A percentile compares a stretch with the other conserved stretches of the same genome.
phyloP scores from a whole-genome alignment of 2,329 filamentous ascomycete genomes.

The Epicoccum sorghinum region DNA sequence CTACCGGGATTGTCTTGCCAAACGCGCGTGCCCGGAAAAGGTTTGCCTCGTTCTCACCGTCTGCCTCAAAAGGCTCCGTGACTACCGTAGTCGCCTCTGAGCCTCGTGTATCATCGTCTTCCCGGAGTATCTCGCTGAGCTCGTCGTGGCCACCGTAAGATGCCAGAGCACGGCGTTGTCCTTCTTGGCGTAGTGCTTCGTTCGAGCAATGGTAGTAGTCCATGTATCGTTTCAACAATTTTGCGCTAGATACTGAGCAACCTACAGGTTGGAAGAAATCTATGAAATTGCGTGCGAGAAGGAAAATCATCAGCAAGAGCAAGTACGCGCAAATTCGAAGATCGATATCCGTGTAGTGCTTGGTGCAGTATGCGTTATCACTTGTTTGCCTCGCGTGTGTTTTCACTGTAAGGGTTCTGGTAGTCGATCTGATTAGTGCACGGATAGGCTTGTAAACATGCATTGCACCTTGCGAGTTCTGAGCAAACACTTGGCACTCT shows the following conservation, averaged over 20 bases:
- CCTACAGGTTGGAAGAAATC: too few species aligned
- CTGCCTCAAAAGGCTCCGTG: conserved; percentile 9
- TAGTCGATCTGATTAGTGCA: too few species aligned
- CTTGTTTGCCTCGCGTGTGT: not conserved
- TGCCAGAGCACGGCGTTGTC: conserved; percentile 21
- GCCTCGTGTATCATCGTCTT: conserved; percentile 27
- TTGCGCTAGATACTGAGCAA: too few species aligned
- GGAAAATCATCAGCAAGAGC: too few species aligned
- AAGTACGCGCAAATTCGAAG: too few species aligned
- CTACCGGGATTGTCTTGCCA: conserved; percentile 13
- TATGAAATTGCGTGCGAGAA: too few species aligned
- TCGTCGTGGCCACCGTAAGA: conserved; percentile 21
- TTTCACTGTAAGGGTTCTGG: too few species aligned
- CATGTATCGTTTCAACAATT: conserved; percentile 17
- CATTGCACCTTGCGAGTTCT: too few species aligned
- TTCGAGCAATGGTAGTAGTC: conserved; percentile 33
- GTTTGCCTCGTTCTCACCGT: conserved; percentile 3
- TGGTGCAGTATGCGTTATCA: too few species aligned
- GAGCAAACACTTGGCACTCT: too few species aligned
- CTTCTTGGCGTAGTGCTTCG: conserved; percentile 24
- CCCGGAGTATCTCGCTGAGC: conserved; percentile 26
- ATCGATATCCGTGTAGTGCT: not conserved
- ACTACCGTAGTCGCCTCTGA: conserved; percentile 29
- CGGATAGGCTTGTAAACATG: too few species aligned
- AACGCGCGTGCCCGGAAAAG: conserved; percentile 17